Evolutionary conservation across 2,329 filamentous ascomycete genomes (phyloP).

Genomic region (Ceratocystis albifundus): DNA sequence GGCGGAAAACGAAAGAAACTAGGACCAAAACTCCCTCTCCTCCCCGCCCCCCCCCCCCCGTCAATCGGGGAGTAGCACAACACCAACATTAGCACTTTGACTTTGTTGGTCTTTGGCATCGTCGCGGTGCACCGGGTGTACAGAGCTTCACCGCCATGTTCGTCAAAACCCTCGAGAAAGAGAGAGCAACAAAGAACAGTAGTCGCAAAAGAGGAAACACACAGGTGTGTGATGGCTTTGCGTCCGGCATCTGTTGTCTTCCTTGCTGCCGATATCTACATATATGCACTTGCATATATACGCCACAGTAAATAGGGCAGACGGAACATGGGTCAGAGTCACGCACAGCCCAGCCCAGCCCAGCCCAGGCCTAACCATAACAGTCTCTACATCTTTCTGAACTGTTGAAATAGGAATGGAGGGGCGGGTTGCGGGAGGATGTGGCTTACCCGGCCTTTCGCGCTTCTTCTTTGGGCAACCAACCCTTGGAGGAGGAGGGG

Average conservation of each 20-base stretch:
- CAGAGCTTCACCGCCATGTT: constrained; percentile 4
- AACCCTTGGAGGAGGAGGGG: too few relatives aligned
- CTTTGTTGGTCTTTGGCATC: neutral
- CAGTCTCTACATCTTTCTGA: neutral
- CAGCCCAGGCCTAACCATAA: neutral
- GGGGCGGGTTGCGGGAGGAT: constrained; percentile 7
- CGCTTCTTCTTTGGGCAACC: neutral
- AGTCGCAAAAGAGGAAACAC: neutral
- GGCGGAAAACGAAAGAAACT: neutral
- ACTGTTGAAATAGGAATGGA: neutral
- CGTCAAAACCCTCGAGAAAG: neutral
- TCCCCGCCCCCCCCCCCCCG: neutral
- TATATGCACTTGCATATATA: neutral
- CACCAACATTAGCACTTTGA: neutral
- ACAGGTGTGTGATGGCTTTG: neutral
- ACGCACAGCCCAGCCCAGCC: neutral
- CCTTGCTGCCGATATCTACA: neutral
- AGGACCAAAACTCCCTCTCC: neutral
- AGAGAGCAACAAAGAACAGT: neutral
- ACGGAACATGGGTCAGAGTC: neutral
- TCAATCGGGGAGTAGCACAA: neutral
- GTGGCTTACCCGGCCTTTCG: neutral
- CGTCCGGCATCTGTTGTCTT: neutral
- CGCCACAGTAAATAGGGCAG: neutral
- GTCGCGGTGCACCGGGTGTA: neutral